These are phyloP conservation scores for Candida maesae DNA, from an alignment of 805 yeast genomes.

Conservation along the genomic window DNA sequence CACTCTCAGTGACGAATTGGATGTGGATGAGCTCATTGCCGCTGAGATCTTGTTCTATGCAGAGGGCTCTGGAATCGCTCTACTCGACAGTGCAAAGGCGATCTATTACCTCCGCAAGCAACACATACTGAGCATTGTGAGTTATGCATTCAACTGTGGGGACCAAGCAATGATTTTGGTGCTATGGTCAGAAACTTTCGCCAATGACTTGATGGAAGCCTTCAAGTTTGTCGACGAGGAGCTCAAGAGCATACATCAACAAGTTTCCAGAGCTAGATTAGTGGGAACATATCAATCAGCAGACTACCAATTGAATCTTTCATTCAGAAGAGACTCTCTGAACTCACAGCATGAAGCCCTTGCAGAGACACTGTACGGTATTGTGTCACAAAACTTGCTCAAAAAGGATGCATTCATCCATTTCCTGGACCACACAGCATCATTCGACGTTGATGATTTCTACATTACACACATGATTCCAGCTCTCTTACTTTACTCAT, in stretches of 20 bases:
- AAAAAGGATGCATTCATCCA: constrained; percentile 34
- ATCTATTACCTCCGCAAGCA: constrained; percentile 66
- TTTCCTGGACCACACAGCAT: constrained; percentile 43
- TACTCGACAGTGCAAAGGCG: constrained; percentile 61
- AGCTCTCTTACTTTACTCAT: constrained; percentile 43
- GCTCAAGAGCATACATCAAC: constrained; percentile 50
- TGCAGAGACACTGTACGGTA: constrained; percentile 59
- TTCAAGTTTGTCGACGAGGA: constrained; percentile 57
- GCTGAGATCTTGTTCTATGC: constrained; percentile 65
- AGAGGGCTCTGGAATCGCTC: constrained; percentile 40
- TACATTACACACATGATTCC: constrained; percentile 66
- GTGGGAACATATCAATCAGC: constrained; percentile 45
- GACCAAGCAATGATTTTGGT: constrained; percentile 26
- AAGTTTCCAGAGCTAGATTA: constrained; percentile 47
- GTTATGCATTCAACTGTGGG: constrained; percentile 33
- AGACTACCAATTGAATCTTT: constrained; percentile 44
- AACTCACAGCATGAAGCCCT: constrained; percentile 66
- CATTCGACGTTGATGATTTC: constrained; percentile 56
- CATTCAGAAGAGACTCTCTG: constrained; percentile 59
- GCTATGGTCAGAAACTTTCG: constrained; percentile 27
- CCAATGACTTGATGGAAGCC: constrained; percentile 46
- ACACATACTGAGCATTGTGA: constrained; percentile 65
- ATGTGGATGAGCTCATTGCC: constrained; percentile 71
- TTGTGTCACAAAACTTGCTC: constrained; percentile 36
- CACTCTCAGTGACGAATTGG: constrained; percentile 56